Evolutionary conservation across 805 yeast genomes (phyloP).

Genomic region (Blastobotrys mokoenaii): DNA sequence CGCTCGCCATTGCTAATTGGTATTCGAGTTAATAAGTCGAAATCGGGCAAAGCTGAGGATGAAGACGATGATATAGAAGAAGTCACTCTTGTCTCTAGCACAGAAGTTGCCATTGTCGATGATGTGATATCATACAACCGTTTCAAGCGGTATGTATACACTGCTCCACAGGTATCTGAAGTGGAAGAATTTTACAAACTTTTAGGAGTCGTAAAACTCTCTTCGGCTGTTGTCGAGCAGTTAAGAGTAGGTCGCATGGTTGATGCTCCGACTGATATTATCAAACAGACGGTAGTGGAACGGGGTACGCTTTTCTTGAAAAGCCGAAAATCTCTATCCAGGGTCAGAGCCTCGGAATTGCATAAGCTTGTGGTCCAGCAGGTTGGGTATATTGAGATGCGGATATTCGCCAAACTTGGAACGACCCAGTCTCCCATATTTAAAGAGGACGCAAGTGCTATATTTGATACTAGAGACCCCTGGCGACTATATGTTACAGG

Average conservation of each 20-base stretch:
- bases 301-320: slow-evolving; percentile 27
- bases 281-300: slow-evolving; percentile 24
- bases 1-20: slow-evolving; percentile 25
- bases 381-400: slow-evolving; percentile 26
- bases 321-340: slow-evolving; percentile 17
- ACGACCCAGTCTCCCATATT: slow-evolving; percentile 17
- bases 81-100: slow-evolving; percentile 21
- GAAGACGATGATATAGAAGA: slow-evolving; percentile 14
- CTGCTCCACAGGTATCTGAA: slow-evolving; percentile 28
- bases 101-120: slow-evolving; percentile 28
- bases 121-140: slow-evolving; percentile 30
- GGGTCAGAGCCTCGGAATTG: slow-evolving; percentile 10
- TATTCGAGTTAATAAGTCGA: slow-evolving; percentile 11
- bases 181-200: slow-evolving; percentile 25
- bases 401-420: slow-evolving; percentile 12
- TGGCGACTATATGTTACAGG: slow-evolving; percentile 5
- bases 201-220: slow-evolving; percentile 26
- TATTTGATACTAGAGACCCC: slow-evolving; percentile 8
- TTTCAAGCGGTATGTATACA: slow-evolving; percentile 24
- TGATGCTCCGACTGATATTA: slow-evolving; percentile 1
- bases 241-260: slow-evolving; percentile 21
- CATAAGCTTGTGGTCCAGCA: slow-evolving; percentile 16
- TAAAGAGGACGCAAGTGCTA: slow-evolving; percentile 15
- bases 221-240: slow-evolving; percentile 21
- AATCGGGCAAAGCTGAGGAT: slow-evolving; percentile 7